Evolutionary conservation across 345 rosid species (phyloP).

Genomic region (Durio zibethinus): DNA sequence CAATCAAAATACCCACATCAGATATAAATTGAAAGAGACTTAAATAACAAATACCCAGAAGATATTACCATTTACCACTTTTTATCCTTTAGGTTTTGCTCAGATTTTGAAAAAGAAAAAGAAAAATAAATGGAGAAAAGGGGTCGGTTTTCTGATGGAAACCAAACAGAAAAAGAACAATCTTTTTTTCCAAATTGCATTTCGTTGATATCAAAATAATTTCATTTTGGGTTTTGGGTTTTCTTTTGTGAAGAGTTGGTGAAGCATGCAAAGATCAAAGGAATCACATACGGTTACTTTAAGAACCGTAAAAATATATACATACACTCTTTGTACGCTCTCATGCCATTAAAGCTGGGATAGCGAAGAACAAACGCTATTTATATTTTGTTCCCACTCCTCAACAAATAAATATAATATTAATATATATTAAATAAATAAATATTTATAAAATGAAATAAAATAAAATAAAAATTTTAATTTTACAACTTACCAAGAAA

Average conservation of each 20-base stretch:
- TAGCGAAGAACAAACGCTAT: constrained; percentile 18
- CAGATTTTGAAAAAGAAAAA: not conserved
- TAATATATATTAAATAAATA: not conserved
- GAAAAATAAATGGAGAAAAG: not conserved
- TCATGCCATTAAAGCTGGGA: constrained; percentile 33
- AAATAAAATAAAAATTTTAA: no score
- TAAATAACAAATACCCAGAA: constrained; percentile 17
- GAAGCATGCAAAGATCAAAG: constrained; percentile 31
- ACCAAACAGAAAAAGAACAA: not conserved
- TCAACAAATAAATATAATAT: not conserved
- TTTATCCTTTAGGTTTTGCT: constrained; percentile 13
- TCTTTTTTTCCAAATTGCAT: constrained; percentile 2
- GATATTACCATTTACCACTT: constrained; percentile 11
- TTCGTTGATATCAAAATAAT: constrained; percentile 3
- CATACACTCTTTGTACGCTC: constrained; percentile 1
- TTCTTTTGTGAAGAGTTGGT: constrained; percentile 26
- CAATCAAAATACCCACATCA: constrained; percentile 22
- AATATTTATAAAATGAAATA: not conserved
- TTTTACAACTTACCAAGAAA: not conserved
- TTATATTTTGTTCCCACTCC: constrained; percentile 6
- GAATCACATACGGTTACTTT: constrained; percentile 17
- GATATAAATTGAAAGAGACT: constrained; percentile 7
- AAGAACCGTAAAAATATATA: constrained; percentile 18
- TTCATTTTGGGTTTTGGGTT: constrained; percentile 18
- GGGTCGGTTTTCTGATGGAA: not conserved